These are phyloP conservation scores for Punica granatum DNA, from an alignment of 345 rosid genomes.

Conservation along the genomic window DNA sequence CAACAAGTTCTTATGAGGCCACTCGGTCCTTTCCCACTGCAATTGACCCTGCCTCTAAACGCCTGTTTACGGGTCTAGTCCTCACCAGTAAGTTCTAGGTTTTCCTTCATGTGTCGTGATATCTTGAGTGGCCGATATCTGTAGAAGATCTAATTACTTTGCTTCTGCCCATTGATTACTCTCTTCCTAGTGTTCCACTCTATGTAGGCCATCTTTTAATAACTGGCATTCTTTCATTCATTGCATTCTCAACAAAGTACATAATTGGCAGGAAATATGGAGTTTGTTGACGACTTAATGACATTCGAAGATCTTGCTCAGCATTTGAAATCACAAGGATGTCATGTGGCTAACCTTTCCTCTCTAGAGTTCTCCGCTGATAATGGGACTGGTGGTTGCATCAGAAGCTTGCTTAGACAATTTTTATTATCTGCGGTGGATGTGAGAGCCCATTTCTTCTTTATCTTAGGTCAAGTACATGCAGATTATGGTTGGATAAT, in stretches of 20 bases:
- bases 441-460: constrained; percentile 35
- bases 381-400: constrained; percentile 73
- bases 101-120: background rate
- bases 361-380: constrained; percentile 64
- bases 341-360: constrained; percentile 85
- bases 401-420: constrained; percentile 74
- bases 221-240: background rate
- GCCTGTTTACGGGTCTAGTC: constrained; percentile 61
- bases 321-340: constrained; percentile 67
- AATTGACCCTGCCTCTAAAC: constrained; percentile 49
- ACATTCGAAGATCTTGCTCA: constrained; percentile 71
- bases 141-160: background rate
- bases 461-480: constrained; percentile 1
- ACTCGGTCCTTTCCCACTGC: constrained; percentile 53
- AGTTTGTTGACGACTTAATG: constrained; percentile 82
- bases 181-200: background rate
- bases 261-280: constrained; percentile 69
- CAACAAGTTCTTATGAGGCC: constrained; percentile 36
- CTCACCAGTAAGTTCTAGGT: constrained; percentile 64
- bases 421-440: constrained; percentile 57
- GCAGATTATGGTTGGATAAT: background rate
- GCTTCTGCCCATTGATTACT: background rate
- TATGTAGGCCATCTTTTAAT: background rate
- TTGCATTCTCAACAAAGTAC: constrained; percentile 3
- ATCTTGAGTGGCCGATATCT: background rate